These are phyloP conservation scores for Phlebiopsis flavidoalba DNA, from an alignment of 768 basidiomycete genomes.

Conservation along the genomic window DNA sequence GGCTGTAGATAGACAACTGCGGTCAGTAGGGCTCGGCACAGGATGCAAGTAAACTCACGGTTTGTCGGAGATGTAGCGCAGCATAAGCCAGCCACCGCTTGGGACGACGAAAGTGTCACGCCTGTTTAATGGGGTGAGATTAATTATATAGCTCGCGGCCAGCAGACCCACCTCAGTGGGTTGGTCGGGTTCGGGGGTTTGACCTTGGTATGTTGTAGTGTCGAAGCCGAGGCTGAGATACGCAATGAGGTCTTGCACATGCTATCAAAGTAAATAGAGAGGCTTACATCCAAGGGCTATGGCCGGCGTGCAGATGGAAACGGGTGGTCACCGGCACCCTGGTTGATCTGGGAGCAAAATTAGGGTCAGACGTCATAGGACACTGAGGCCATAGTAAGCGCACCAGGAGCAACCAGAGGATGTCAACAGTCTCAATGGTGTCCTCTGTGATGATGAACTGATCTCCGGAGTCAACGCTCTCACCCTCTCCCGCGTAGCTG, in stretches of 20 bases:
- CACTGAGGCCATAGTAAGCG: neutral
- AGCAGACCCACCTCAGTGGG: constrained; percentile 29
- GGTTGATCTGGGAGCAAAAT: constrained; percentile 11
- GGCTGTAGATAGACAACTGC: constrained; percentile 6
- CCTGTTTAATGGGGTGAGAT: constrained; percentile 9
- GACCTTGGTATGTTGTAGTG: constrained; percentile 26
- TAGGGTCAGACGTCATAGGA: neutral
- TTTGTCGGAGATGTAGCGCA: constrained; percentile 41
- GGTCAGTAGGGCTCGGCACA: neutral
- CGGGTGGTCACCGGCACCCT: constrained; percentile 28
- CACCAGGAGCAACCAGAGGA: constrained; percentile 20
- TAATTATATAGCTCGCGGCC: neutral
- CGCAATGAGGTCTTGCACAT: neutral
- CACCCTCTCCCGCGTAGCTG: constrained; percentile 5
- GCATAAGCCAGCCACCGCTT: constrained; percentile 30
- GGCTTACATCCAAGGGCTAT: constrained; percentile 17
- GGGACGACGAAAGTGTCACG: constrained; percentile 39
- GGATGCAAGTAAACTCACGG: constrained; percentile 3
- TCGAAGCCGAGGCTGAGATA: constrained; percentile 28
- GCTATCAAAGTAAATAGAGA: neutral
- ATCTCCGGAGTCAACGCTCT: constrained; percentile 13
- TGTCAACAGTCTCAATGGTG: constrained; percentile 18
- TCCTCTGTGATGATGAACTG: constrained; percentile 21
- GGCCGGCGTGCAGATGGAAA: constrained; percentile 38
- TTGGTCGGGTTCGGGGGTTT: constrained; percentile 24